Evolutionary conservation across 2,329 filamentous ascomycete species (phyloP), one percentile per base, ranked within the genome.

Genomic region (Didymella pomorum): DNA sequence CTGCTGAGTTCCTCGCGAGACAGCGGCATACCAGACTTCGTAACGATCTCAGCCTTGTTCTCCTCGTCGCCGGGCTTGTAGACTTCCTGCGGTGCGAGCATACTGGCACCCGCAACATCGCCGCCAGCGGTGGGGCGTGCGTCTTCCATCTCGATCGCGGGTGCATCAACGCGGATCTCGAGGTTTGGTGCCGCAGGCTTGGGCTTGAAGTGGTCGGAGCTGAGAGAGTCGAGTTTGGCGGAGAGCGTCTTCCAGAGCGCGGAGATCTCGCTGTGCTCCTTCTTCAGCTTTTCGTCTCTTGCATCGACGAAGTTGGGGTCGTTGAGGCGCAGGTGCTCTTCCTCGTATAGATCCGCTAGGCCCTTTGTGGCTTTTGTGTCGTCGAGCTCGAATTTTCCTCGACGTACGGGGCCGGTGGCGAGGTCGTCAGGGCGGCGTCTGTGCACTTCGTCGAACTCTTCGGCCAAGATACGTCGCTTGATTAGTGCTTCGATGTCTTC

Each of bases 91-190:
- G 95, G 95, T 44, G 95, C 95, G 60, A 99, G 85, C 81, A 90
- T 90, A 71, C 89, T 91, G 29, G 76, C 77, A 25, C 87, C 87
- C 14, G 83, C 83, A 58, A 93, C 86, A 41, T 90, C 91, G 71
- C 89, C 88, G 42, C 91, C 90, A 0, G 89, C 92, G 16, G 90
- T 89, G 8, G 95, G 94, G 69, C 96, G 90, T 1, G 93, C 94
- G 73, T 99, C 95, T 80, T 99, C 95, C 90, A 98, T 96, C 66
- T 86, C 85, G 64, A 98, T 89, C 3, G 91, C 92, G n/a, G 93
- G 92, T 4, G 95, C 91, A 78, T 98, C 94, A 25, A 92, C 86
- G 31, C 97, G 89, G 54, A 97, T 90, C 42, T 91, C 93, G 62
- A 99, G 86, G 44, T 87, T 86, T n/a, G 92, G 87, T 50, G 89